Percentiles rank a stretch among this genome's conserved stretches.
phyloP scores from a whole-genome alignment of 768 basidiomycete genomes.

The Cystobasidiopsis lactophilus region DNA sequence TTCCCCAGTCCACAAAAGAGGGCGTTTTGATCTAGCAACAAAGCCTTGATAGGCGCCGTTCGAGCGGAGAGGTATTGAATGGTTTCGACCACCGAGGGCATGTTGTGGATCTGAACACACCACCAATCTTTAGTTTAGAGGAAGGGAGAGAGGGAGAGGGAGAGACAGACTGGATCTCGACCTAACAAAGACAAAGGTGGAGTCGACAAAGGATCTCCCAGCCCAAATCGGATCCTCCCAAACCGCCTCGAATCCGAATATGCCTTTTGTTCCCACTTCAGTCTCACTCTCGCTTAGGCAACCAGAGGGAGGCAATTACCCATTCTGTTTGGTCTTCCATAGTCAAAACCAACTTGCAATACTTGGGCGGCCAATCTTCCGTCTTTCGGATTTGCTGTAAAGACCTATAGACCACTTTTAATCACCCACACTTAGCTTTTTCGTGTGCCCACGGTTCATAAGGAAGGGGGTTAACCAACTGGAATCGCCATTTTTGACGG shows the following conservation, averaged over 20 bases:
- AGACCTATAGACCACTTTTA: slow-evolving; percentile 1
- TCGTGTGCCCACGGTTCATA: no score
- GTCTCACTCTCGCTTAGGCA: no score
- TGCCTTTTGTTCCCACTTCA: no score
- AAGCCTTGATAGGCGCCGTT: slow-evolving; percentile 20
- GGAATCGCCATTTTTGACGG: not conserved
- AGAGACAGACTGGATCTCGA: slow-evolving; percentile 9
- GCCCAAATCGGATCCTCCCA: slow-evolving; percentile 2
- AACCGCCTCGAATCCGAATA: slow-evolving; percentile 17
- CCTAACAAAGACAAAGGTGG: slow-evolving; percentile 16
- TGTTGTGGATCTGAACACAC: no score
- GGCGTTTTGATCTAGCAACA: slow-evolving; percentile 20
- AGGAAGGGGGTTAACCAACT: not conserved
- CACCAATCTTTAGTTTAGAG: no score
- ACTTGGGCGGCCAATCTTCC: slow-evolving; percentile 17
- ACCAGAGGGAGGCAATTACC: not conserved
- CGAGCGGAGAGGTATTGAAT: slow-evolving; percentile 5
- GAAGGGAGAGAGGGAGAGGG: no score
- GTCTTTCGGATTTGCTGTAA: slow-evolving; percentile 6
- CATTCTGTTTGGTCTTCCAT: slow-evolving; percentile 12
- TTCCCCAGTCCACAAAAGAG: slow-evolving; percentile 16
- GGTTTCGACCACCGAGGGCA: slow-evolving; percentile 14
- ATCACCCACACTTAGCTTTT: no score
- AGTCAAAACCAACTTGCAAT: slow-evolving; percentile 12
- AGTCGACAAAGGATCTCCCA: slow-evolving; percentile 16